phyloP scores from a whole-genome alignment of 1,284 basidiomycete species.

The Neonothopanus nambi region DNA sequence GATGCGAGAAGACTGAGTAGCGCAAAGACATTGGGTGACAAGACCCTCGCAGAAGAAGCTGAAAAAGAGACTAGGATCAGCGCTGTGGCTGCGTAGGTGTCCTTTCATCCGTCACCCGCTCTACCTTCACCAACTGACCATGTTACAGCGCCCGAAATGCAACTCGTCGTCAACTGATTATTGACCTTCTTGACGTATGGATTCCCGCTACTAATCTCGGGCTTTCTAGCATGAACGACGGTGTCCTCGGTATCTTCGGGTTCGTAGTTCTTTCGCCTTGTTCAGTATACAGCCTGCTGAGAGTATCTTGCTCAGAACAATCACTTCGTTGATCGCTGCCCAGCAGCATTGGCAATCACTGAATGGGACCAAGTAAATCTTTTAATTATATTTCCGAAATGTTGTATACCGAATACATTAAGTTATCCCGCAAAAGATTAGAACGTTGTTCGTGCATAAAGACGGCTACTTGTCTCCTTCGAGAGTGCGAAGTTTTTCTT shows the following conservation, averaged over 20 bases:
- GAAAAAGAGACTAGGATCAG: conserved; percentile 64
- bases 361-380: conserved; percentile 40
- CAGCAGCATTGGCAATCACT: conserved; percentile 57
- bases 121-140: conserved; percentile 8
- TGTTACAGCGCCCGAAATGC: conserved; percentile 59
- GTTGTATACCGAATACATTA: no score
- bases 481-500: conserved; percentile 22
- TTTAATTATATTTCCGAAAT: no score
- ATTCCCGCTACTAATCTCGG: conserved; percentile 87
- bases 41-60: conserved; percentile 66
- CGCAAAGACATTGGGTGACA: conserved; percentile 49
- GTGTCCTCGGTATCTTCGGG: conserved; percentile 83
- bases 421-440: no score
- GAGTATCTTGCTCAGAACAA: conserved; percentile 38
- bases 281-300: conserved; percentile 2
- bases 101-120: not conserved
- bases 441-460: conserved; percentile 10
- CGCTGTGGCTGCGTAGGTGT: conserved; percentile 56
- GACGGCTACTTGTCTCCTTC: conserved; percentile 14
- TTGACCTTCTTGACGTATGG: conserved; percentile 85
- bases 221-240: conserved; percentile 83
- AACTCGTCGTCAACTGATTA: conserved; percentile 75
- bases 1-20: conserved; percentile 55
- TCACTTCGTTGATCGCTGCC: conserved; percentile 59
- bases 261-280: conserved; percentile 33